Evolutionary conservation across 345 rosid species (phyloP).

Genomic region (Citrus glauca): DNA sequence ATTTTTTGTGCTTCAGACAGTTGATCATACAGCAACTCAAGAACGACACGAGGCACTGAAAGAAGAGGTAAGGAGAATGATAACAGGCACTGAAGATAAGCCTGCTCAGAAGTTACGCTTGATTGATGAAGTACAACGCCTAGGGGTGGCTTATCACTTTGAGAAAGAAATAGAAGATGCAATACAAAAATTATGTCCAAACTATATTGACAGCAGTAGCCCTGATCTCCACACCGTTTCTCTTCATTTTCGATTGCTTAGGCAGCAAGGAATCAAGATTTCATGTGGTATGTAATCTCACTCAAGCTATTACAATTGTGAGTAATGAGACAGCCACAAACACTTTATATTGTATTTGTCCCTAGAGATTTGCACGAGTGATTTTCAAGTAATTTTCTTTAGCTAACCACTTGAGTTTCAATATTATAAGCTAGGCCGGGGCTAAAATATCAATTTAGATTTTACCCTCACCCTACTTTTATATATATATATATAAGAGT

Average conservation of each 20-base stretch:
- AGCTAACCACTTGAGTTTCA: too few species aligned
- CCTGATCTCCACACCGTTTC: conserved; percentile 13
- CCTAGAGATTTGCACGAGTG: fast-evolving
- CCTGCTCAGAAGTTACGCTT: conserved; percentile 11
- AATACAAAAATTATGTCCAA: background rate
- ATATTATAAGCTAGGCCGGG: fast-evolving
- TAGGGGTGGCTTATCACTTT: conserved; percentile 30
- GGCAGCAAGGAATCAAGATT: conserved; percentile 23
- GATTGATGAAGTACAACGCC: conserved; percentile 29
- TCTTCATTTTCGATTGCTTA: conserved; percentile 27
- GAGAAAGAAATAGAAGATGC: conserved; percentile 18
- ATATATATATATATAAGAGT: too few species aligned
- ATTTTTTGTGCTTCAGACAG: background rate
- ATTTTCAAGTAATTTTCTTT: too few species aligned
- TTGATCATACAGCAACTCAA: background rate
- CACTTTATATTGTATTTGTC: too few species aligned
- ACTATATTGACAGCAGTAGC: background rate
- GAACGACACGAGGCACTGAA: conserved; percentile 1
- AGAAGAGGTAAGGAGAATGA: conserved; percentile 23
- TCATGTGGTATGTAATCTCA: conserved; percentile 14
- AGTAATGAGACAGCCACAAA: too few species aligned
- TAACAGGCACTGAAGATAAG: background rate
- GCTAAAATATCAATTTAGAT: too few species aligned
- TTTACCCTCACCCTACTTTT: too few species aligned
- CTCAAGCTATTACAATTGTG: too few species aligned